phyloP scores from a whole-genome alignment of 495 filamentous ascomycete species.

The Hyaloscypha bicolor region DNA sequence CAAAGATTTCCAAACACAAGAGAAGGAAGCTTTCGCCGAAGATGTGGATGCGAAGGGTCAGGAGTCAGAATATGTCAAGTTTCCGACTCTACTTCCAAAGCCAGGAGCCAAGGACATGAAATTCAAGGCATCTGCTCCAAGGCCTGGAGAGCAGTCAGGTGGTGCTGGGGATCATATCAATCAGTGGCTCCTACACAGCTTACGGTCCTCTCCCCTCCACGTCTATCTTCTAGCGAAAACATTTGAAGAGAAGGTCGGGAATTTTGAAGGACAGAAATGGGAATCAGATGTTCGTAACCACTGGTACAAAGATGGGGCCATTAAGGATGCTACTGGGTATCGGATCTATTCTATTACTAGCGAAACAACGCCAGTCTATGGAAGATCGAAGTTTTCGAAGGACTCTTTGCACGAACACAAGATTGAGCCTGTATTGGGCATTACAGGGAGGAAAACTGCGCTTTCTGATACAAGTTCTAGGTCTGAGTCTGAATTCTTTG shows the following conservation, averaged over 20 bases:
- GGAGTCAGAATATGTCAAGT: slow-evolving; percentile 13
- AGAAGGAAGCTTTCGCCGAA: neutral
- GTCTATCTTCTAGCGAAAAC: slow-evolving; percentile 10
- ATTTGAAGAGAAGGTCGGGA: neutral
- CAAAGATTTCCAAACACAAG: neutral
- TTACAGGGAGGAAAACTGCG: neutral
- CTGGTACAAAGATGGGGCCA: slow-evolving; percentile 11
- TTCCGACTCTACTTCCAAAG: slow-evolving; percentile 1
- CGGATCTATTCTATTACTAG: neutral
- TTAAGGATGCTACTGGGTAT: neutral
- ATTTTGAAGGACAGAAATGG: slow-evolving; percentile 4
- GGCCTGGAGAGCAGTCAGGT: neutral
- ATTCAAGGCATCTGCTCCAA: neutral
- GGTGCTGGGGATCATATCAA: slow-evolving; percentile 2
- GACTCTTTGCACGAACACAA: neutral
- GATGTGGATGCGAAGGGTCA: neutral
- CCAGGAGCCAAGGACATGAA: neutral
- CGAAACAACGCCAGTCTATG: neutral
- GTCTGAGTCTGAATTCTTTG: neutral
- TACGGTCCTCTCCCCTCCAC: slow-evolving; percentile 4
- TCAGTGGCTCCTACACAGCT: slow-evolving; percentile 7
- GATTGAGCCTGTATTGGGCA: neutral
- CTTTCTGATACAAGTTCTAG: neutral
- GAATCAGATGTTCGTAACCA: neutral
- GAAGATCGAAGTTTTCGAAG: neutral